Evolutionary conservation across 345 rosid genomes (phyloP), one percentile per base, ranked within the genome.

Genomic region (Eucalyptus guilfoylei): DNA sequence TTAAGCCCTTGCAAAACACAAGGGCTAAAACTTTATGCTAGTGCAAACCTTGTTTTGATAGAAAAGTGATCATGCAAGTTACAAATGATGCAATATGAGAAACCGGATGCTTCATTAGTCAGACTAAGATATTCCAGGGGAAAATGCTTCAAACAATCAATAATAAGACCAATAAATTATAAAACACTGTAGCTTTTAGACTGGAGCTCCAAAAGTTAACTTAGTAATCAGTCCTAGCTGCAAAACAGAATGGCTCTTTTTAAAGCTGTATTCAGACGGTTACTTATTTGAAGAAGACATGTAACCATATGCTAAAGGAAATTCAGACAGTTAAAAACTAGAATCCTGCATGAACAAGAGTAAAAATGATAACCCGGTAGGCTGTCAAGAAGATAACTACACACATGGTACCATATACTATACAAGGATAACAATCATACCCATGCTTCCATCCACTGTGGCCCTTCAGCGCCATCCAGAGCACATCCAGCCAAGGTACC

Each of bases 401-500:
- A 89, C 19, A 14, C 90, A 89, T 47, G 16, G 32, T 42, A 67
- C 55, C 49, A 49, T 30, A 49, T 23, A 52, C 28, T 21, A 80
- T 52, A 86, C 62, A 91, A 44, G 86, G 50, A 86, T 49, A 89
- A 76, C 60, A 88, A 88, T 90, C 95, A 92, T 96, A 98, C 99
- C 99, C 99, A 97, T 87, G 99, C 99, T 96, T 98, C 99, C 99
- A 98, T 97, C 99, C 99, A 98, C 40, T 96, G 99, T 44, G 99
- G 99, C 87, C 99, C 99, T 94, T 98, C 99, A 87, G 95, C 99
- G 87, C 99, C 99, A 92, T 98, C 99, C 92, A 98, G 89, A 55
- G 99, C 99, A 92, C 99, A 97, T 67, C 99, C 99, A 90, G 98
- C 99, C 89, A 97, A 92, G 50, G 96, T 95, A 80, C 99, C 99